Evolutionary conservation across 139 green algal species (phyloP).

Genomic region (Closterium sp.): DNA sequence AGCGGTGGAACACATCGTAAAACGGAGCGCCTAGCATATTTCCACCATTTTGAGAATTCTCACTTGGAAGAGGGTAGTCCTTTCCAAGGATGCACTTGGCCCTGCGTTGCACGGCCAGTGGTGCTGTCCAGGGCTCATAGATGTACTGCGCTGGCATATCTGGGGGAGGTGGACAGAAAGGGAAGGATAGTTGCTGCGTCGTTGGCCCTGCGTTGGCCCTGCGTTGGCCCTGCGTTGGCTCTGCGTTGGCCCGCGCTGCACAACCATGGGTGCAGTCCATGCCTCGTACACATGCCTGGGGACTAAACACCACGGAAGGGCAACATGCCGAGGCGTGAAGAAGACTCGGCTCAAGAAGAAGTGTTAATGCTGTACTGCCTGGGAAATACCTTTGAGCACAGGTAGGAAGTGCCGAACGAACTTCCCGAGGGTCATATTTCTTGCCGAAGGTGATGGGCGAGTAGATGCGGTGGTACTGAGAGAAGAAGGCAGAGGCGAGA

Average conservation of each 20-base stretch:
- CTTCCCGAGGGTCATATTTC: conserved; percentile 87
- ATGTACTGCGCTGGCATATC: conserved; percentile 92
- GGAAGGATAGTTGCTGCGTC: not conserved
- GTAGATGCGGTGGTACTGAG: conserved; percentile 69
- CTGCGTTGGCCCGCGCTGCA: no score
- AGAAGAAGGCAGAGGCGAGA: conserved; percentile 86
- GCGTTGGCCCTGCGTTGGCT: no score
- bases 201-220: no score
- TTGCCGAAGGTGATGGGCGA: conserved; percentile 78
- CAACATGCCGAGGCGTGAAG: not conserved
- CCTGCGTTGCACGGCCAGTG: conserved; percentile 77
- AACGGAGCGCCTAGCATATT: no score
- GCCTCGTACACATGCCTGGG: no score
- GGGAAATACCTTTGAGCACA: conserved; percentile 70
- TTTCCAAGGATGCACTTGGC: conserved; percentile 84
- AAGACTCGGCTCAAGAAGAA: not conserved
- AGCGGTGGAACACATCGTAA: no score
- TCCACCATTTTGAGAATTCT: not conserved
- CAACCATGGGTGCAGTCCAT: not conserved
- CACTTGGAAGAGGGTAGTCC: conserved; percentile 78
- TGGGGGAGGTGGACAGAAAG: not conserved
- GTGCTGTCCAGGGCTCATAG: conserved; percentile 90
- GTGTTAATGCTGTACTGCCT: not conserved
- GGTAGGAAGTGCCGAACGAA: conserved; percentile 87
- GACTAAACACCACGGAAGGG: not conserved